Base-by-base conservation (phyloP, 2,329 filamentous ascomycete genomes). In the Diplodia corticola region DNA sequence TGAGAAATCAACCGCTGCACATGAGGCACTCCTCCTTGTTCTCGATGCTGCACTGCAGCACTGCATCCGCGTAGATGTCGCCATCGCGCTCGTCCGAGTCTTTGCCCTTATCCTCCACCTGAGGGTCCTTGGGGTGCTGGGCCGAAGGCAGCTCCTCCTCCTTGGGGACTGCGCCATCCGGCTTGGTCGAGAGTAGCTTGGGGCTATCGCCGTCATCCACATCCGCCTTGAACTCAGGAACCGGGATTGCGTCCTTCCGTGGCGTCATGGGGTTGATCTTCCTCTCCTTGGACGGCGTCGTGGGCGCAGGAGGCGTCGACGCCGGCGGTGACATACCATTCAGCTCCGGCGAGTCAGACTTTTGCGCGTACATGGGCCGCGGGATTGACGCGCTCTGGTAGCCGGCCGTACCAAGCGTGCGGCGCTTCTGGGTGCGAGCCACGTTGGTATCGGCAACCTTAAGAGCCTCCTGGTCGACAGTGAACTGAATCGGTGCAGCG, bases 401-500 rank as follows among this genome's bases (percentile, higher is more conserved):
- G 63, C 74, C 72, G 67, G 71, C 75, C 68, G 73, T 73, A 3
- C 85, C 81, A 12, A 86, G 85, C 24, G 84, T 83, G 17, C 83
- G 83, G 68, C 91, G 87, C 84, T 93, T 95, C 44, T 61, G 57
- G 69, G 82, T 78, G 82, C 68, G 88, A 89, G 89, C 88, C 54
- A 93, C 83, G 72, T 90, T 91, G 70, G 88, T 91, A 77, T 99
- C 95, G 46, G 87, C 87, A 54, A 97, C 88, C 83, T 93, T 92
- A 72, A 99, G 88, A 66, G 92, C 91, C 80, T 97, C 92, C 81
- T 99, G 94, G 77, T 99, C 95, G 76, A 99, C 95, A 4, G 95
- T 99, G 84, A 99, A 99, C 81, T 99, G 95, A 71, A 99, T 99
- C 64, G 95, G 95, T 54, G 93, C 93, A 20, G 93, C 93, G 40